A percentile compares a stretch with the other conserved stretches of the same genome.
Conservation (phyloP, 768 basidiomycete genomes). For the Filobasidium floriforme region DNA sequence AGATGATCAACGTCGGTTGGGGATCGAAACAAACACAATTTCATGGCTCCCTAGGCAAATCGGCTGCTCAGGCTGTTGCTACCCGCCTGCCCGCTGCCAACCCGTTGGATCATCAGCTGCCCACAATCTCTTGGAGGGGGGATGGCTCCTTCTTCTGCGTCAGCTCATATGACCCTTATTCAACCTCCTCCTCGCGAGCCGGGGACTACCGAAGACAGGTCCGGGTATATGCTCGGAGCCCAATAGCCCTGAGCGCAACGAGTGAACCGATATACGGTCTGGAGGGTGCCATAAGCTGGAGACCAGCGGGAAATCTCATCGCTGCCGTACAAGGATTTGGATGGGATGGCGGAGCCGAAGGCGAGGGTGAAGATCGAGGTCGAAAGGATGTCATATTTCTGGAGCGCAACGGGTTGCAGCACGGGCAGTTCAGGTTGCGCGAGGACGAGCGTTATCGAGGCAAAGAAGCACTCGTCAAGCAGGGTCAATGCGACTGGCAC, state of each 20-base stretch:
- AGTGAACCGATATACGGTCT: slow-evolving; percentile 75
- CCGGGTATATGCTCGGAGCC: slow-evolving; percentile 63
- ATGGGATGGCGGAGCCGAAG: slow-evolving; percentile 55
- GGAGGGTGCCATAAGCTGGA: slow-evolving; percentile 72
- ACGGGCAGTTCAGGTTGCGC: slow-evolving; percentile 73
- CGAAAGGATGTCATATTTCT: slow-evolving; percentile 83
- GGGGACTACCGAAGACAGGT: slow-evolving; percentile 52
- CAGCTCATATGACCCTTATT: slow-evolving; percentile 58
- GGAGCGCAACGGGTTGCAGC: slow-evolving; percentile 85
- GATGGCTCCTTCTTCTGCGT: slow-evolving; percentile 84
- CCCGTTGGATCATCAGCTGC: slow-evolving; percentile 62
- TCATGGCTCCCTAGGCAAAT: slow-evolving; percentile 87
- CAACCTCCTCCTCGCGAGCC: slow-evolving; percentile 24
- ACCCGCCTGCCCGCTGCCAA: slow-evolving; percentile 47
- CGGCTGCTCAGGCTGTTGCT: slow-evolving; percentile 53
- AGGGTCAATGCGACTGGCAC: slow-evolving; percentile 38
- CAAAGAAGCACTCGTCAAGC: slow-evolving; percentile 22
- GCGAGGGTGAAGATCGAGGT: slow-evolving; percentile 61
- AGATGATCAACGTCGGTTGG: slow-evolving; percentile 94
- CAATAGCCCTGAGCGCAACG: slow-evolving; percentile 69
- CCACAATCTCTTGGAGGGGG: slow-evolving; percentile 85
- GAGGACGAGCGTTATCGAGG: slow-evolving; percentile 34
- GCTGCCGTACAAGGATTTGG: slow-evolving; percentile 75
- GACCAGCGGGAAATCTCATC: slow-evolving; percentile 80
- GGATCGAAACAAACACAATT: slow-evolving; percentile 95